These are phyloP conservation scores for Protomyces macrosporus DNA, from an alignment of 1,139 yeast genomes.

Conservation along the genomic window DNA sequence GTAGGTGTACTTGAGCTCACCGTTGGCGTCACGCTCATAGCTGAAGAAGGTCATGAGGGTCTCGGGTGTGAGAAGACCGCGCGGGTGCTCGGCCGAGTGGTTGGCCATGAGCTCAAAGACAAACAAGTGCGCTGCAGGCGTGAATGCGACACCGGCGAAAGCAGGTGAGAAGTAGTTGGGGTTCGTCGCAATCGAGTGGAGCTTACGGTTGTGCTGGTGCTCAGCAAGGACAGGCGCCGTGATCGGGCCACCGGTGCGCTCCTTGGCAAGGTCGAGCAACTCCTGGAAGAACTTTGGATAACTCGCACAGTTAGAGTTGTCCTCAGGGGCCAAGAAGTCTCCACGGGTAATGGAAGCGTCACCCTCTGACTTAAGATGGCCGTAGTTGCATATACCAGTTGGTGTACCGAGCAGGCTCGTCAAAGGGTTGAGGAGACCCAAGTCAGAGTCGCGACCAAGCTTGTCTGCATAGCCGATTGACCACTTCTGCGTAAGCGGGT, in stretches of 20 bases:
- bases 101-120: conserved; percentile 3
- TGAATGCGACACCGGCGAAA: conserved; percentile 3
- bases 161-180: conserved; percentile 5
- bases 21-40: neutral
- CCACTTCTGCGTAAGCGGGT: neutral
- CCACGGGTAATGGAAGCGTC: conserved; percentile 4
- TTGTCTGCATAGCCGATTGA: conserved; percentile 1
- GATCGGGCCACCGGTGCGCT: conserved; percentile 5
- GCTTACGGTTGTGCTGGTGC: conserved; percentile 8
- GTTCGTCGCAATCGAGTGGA: neutral
- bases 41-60: conserved; percentile 1
- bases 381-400: neutral
- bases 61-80: conserved; percentile 4
- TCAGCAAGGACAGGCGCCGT: neutral
- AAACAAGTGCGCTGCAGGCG: conserved; percentile 4
- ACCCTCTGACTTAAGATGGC: conserved; percentile 1
- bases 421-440: neutral
- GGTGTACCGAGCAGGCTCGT: neutral
- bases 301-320: conserved; percentile 1
- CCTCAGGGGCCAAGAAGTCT: neutral
- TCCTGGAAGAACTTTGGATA: conserved; percentile 3
- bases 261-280: neutral
- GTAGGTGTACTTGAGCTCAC: neutral
- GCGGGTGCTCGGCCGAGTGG: conserved; percentile 2
- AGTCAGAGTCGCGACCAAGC: neutral